Evolutionary conservation across 306 rosid species (phyloP).

Genomic region (Betula pendula): DNA sequence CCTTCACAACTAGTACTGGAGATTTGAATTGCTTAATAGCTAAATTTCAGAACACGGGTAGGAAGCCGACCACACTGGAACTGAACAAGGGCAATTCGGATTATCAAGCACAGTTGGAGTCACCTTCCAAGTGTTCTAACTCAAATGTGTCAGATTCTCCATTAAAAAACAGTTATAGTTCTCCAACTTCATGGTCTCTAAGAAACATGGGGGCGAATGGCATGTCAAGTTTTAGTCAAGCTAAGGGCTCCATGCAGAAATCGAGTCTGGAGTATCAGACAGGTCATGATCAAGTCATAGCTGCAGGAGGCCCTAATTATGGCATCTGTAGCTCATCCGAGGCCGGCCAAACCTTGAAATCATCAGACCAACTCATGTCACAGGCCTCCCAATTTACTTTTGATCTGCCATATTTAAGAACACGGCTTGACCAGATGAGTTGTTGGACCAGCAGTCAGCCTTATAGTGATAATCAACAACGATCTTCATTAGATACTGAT

Average conservation of each 20-base stretch:
- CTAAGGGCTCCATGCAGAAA: slow-evolving; percentile 20
- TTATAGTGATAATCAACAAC: slow-evolving; percentile 7
- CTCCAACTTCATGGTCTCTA: slow-evolving; percentile 1
- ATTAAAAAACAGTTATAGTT: slow-evolving; percentile 12
- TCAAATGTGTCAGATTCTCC: slow-evolving; percentile 2
- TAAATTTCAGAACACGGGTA: slow-evolving; percentile 17
- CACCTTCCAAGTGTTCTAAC: slow-evolving; percentile 18
- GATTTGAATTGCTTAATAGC: slow-evolving; percentile 19
- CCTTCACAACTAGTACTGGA: slow-evolving; percentile 15
- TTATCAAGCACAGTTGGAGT: slow-evolving; percentile 20
- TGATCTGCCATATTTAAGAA: slow-evolving; percentile 46
- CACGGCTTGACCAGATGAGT: slow-evolving; percentile 40
- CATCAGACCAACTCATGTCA: slow-evolving; percentile 30
- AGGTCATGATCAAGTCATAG: slow-evolving; percentile 11
- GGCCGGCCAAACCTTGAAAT: slow-evolving; percentile 3
- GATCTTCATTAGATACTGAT: background rate
- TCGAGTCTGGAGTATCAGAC: background rate
- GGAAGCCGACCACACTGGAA: slow-evolving; percentile 13
- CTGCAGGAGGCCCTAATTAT: slow-evolving; percentile 7
- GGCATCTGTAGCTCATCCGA: slow-evolving; percentile 20
- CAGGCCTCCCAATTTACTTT: slow-evolving; percentile 34
- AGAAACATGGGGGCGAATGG: slow-evolving; percentile 1
- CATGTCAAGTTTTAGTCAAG: slow-evolving; percentile 20
- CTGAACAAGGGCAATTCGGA: slow-evolving; percentile 18
- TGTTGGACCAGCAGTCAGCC: slow-evolving; percentile 25